phyloP scores from a whole-genome alignment of 2,329 filamentous ascomycete genomes.

The Bipolaris gigantea region DNA sequence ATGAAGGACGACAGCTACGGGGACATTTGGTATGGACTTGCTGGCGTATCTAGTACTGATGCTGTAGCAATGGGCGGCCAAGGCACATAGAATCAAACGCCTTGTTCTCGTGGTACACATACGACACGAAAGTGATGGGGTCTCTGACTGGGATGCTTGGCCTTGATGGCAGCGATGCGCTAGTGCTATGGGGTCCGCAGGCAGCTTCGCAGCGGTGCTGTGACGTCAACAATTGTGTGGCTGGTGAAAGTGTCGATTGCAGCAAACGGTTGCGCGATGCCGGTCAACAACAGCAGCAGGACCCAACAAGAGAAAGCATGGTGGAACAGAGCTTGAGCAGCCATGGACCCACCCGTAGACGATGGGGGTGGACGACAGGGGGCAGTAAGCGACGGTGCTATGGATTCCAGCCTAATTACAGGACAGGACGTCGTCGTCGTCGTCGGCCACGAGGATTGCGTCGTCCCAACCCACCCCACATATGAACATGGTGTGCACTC shows the following conservation, averaged over 20 bases:
- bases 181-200: not conserved
- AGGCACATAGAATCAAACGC: not conserved
- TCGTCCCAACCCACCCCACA: constrained; percentile 8
- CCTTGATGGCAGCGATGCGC: not conserved
- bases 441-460: not conserved
- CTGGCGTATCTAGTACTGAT: not conserved
- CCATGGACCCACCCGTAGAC: not conserved
- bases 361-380: constrained; percentile 2
- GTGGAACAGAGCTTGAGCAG: not conserved
- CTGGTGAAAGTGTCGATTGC: not conserved
- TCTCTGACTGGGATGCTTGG: not conserved
- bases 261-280: not conserved
- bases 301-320: not conserved
- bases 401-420: not conserved
- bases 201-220: not conserved
- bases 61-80: not conserved
- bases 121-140: not conserved
- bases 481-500: constrained; percentile 4
- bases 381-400: constrained; percentile 1
- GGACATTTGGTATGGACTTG: not conserved
- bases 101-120: not conserved
- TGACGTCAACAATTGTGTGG: not conserved
- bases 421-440: not conserved
- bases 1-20: not conserved
- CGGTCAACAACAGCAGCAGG: not conserved